Evolutionary conservation across 352 stramenopile species (phyloP).

Genomic region (Phytophthora megakarya): DNA sequence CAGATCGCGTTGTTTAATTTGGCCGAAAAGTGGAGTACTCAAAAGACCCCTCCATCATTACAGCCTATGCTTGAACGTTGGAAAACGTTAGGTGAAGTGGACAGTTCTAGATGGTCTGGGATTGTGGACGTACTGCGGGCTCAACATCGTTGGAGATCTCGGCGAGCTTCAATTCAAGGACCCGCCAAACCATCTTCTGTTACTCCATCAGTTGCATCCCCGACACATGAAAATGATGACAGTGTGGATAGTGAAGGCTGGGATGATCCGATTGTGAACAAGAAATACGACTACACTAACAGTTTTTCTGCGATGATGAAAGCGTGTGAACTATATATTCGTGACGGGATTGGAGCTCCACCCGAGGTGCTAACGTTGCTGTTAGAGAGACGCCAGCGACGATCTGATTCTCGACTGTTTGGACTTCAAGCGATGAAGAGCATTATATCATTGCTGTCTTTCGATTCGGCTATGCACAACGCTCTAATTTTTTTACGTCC

Average conservation of each 20-base stretch:
- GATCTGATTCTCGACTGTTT: constrained; percentile 78
- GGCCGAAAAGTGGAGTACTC: constrained; percentile 85
- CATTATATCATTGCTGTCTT: constrained; percentile 72
- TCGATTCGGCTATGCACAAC: constrained; percentile 78
- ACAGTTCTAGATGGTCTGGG: constrained; percentile 86
- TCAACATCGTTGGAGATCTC: constrained; percentile 63
- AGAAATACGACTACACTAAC: constrained; percentile 56
- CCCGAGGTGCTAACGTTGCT: constrained; percentile 75
- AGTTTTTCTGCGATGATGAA: constrained; percentile 84
- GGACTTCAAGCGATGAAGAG: constrained; percentile 84
- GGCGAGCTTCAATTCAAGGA: constrained; percentile 55
- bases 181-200: neutral
- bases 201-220: neutral
- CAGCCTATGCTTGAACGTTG: constrained; percentile 89
- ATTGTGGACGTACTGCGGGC: constrained; percentile 84
- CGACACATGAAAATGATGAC: constrained; percentile 18
- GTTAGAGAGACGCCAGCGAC: constrained; percentile 72
- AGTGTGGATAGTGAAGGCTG: constrained; percentile 16
- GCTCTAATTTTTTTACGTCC: constrained; percentile 83
- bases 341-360: constrained; percentile 77
- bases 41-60: constrained; percentile 81
- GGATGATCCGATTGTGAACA: constrained; percentile 32
- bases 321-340: constrained; percentile 88
- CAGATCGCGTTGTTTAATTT: constrained; percentile 80
- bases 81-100: constrained; percentile 72